Conservation (phyloP, 2,329 filamentous ascomycete genomes). For the Scolecobasidium constrictum region DNA sequence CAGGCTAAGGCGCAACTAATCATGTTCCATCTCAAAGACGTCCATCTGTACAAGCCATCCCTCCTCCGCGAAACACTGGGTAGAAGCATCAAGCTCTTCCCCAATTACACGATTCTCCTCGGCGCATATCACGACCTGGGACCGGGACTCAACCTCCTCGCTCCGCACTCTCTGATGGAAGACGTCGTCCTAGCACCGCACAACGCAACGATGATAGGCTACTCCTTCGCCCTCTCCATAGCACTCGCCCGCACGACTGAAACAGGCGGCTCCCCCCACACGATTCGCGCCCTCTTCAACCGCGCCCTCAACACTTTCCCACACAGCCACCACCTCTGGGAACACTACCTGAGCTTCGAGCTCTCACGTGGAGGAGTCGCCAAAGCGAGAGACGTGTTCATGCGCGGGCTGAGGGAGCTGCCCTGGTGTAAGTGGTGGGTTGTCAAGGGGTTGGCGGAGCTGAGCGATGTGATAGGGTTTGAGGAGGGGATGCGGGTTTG, state of each 20-base stretch:
- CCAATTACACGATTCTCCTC: conserved; percentile 66
- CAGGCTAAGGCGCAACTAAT: conserved; percentile 59
- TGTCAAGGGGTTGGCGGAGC: conserved; percentile 43
- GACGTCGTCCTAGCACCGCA: conserved; percentile 23
- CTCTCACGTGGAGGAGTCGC: conserved; percentile 21
- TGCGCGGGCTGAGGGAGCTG: conserved; percentile 43
- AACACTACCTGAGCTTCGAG: conserved; percentile 22
- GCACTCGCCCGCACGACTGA: conserved; percentile 38
- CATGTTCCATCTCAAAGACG: conserved; percentile 51
- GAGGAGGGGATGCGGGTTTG: conserved; percentile 43
- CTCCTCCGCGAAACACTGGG: conserved; percentile 52
- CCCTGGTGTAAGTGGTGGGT: conserved; percentile 55
- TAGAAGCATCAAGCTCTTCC: conserved; percentile 53
- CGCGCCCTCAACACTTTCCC: conserved; percentile 31
- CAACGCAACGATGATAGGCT: conserved; percentile 32
- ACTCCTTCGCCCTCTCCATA: conserved; percentile 44
- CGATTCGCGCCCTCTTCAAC: conserved; percentile 45
- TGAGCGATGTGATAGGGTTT: conserved; percentile 25
- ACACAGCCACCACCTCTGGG: conserved; percentile 22
- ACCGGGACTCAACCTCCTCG: conserved; percentile 58
- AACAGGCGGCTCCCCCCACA: conserved; percentile 37
- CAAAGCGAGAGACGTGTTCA: conserved; percentile 41
- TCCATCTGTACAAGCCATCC: conserved; percentile 55
- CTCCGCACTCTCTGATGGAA: conserved; percentile 58
- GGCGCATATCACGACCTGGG: conserved; percentile 65